Base-by-base conservation (phyloP, 371 early-diverging fungal species). In the Entomophthora muscae region DNA sequence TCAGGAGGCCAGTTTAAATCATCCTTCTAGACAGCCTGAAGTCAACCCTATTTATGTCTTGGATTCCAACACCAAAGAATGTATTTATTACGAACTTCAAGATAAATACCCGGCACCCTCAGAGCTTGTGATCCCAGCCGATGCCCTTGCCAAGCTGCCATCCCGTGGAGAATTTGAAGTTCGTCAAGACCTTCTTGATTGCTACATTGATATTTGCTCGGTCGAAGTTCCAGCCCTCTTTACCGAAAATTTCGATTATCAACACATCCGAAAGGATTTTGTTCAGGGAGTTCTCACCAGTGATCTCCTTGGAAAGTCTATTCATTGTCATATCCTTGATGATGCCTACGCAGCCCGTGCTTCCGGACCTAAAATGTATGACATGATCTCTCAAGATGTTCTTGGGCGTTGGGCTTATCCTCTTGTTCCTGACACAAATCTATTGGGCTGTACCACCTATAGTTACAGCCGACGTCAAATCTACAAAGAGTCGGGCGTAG, bases 161-260 rank as follows among this genome's bases (percentile, higher is more conserved):
- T 77, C 81, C 27, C 84, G 82, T 64, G 69, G 78, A 13, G 83
- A 88, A 58, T 69, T 91, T 32, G 81, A 86, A 67, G 73, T 94
- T 66, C 82, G 90, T 29, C 87, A 88, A 66, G 93, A 96, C 66
- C 70, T 95, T 32, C 83, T 93, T n/a, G 98, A 97, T 74, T 89
- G 89, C 66, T 86, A 83, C 32, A 78, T 95, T 55, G 92, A 91
- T 64, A 89, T 97, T 56, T 97, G 97, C 72, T 88, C 93, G 13
- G 81, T 88, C 2, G 93, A 92, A 68, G 86, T 82, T 0, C 89
- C 90, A n/a, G 88, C 94, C 2, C 75, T 95, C 58, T 95, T 95
- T 66, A 88, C 90, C 1, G 96, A 97, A 68, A 95, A 95, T 76
- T 95, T 95, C 73, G 98, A 97, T 75, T 96, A 93, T 78, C 94